Percentiles rank a stretch among this genome's conserved stretches.
These are phyloP conservation scores for Colletotrichum neosansevieriae DNA, from an alignment of 2,329 filamentous ascomycete species.

Conservation along the genomic window DNA sequence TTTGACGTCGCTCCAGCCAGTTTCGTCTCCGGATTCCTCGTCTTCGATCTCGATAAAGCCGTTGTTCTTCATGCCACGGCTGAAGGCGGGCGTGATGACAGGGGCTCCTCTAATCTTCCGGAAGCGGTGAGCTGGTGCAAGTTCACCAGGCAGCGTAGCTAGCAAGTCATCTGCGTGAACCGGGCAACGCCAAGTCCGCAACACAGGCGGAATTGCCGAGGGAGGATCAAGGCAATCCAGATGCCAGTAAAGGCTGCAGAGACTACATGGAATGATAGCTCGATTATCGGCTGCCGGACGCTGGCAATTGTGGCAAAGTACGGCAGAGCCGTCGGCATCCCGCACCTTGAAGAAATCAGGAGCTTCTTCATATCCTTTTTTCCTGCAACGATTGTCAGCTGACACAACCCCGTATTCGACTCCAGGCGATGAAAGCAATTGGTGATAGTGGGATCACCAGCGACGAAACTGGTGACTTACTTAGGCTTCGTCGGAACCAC, in stretches of 20 bases:
- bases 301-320: constrained; percentile 83
- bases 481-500: constrained; percentile 70
- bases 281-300: constrained; percentile 71
- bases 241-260: constrained; percentile 87
- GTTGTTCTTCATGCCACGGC: constrained; percentile 77
- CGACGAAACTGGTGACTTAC: constrained; percentile 60
- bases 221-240: constrained; percentile 92
- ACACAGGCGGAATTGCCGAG: constrained; percentile 79
- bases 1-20: constrained; percentile 68
- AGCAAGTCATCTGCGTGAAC: constrained; percentile 86
- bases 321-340: constrained; percentile 78
- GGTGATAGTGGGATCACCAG: not conserved
- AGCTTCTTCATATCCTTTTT: constrained; percentile 69
- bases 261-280: constrained; percentile 87
- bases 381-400: constrained; percentile 56
- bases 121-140: constrained; percentile 71
- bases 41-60: constrained; percentile 79
- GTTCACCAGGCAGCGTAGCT: constrained; percentile 64
- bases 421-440: constrained; percentile 9
- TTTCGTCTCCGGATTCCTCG: constrained; percentile 67
- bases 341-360: constrained; percentile 77
- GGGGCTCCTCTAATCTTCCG: constrained; percentile 69
- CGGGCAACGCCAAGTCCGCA: constrained; percentile 89
- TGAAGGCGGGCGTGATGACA: constrained; percentile 63
- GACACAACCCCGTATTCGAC: constrained; percentile 14